phyloP scores from a whole-genome alignment of 1,284 basidiomycete genomes.

The Gomphus bonarii region DNA sequence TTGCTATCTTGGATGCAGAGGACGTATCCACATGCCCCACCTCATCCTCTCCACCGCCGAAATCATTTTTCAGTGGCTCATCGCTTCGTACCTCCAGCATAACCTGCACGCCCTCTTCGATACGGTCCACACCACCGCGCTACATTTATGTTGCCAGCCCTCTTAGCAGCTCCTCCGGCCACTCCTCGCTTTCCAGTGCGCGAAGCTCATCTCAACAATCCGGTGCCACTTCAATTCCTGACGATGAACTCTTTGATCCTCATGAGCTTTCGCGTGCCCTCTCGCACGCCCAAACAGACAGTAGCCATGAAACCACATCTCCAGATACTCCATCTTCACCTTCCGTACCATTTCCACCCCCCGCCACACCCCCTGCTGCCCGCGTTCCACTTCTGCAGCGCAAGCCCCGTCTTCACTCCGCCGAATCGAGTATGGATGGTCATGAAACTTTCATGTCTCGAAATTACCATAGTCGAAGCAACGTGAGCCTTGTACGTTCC shows the following conservation, averaged over 20 bases:
- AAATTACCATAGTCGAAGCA: neutral
- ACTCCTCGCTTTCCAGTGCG: neutral
- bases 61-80: neutral
- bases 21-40: neutral
- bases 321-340: neutral
- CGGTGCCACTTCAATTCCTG: neutral
- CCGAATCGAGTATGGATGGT: conserved; percentile 1
- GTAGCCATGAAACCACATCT: neutral
- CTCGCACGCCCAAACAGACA: conserved; percentile 7
- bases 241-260: neutral
- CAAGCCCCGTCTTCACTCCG: conserved; percentile 6
- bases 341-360: conserved; percentile 4
- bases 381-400: conserved; percentile 6
- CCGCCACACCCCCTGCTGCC: neutral
- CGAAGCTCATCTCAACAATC: neutral
- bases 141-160: conserved; percentile 1
- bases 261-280: conserved; percentile 8
- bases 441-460: neutral
- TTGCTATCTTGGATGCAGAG: conserved; percentile 8
- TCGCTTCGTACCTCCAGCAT: neutral
- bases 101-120: neutral
- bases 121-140: neutral
- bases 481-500: conserved; percentile 6
- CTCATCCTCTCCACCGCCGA: neutral
- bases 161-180: neutral